Evolutionary conservation across 768 basidiomycete genomes (phyloP).

Genomic region (Termitomyces bulborhizus): DNA sequence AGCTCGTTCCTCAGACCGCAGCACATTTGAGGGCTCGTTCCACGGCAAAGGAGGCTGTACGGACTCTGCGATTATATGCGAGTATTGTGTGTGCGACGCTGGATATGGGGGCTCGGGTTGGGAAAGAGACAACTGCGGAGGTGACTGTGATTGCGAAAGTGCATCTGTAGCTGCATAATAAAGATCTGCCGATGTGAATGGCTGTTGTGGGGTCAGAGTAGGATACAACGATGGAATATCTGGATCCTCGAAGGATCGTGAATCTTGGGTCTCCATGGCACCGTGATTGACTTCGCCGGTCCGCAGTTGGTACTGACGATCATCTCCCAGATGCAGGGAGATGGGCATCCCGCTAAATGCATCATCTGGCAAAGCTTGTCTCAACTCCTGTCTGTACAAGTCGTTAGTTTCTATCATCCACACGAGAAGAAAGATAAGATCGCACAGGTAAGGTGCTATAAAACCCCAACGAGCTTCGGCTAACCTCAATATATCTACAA

Average conservation of each 20-base stretch:
- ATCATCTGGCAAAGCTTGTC: constrained; percentile 6
- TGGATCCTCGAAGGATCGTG: background rate
- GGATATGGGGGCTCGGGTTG: background rate
- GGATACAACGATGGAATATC: background rate
- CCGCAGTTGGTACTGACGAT: background rate
- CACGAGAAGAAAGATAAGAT: background rate
- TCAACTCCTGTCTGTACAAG: constrained; percentile 9
- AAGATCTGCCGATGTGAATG: background rate
- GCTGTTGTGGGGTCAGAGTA: background rate
- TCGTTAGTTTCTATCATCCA: background rate
- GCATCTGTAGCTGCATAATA: background rate
- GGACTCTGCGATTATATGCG: background rate
- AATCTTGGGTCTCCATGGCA: background rate
- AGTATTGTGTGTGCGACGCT: background rate
- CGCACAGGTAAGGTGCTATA: constrained; percentile 27
- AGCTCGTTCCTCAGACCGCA: background rate
- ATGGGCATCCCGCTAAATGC: background rate
- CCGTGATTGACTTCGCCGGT: background rate
- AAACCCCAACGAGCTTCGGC: constrained; percentile 28
- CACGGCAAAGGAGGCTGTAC: background rate
- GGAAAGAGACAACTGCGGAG: background rate
- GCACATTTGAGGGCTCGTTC: background rate
- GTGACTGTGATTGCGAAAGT: background rate
- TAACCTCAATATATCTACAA: constrained; percentile 37
- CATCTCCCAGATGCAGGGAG: background rate